Base-by-base conservation (phyloP, 2,329 filamentous ascomycete genomes). In the Spiromastix sp. region DNA sequence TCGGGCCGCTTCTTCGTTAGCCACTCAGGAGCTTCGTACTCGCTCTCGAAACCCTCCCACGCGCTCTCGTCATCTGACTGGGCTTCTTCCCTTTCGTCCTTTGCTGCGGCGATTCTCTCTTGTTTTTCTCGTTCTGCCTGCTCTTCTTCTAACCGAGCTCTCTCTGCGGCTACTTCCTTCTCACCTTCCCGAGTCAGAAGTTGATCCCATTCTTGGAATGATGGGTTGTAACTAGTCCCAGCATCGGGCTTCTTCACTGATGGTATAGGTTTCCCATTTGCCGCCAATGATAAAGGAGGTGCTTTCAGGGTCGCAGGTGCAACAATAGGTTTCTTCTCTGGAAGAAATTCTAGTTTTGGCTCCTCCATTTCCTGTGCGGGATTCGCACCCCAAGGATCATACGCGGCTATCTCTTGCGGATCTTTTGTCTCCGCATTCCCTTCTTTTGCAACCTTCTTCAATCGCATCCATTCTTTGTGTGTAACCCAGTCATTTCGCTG, bases 151-250 rank as follows among this genome's bases (percentile, higher is more conserved):
- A 89, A 59, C 4, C 86, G 79, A 56, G 81, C 77, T 55, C 77
- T 73, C 61, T 96, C 89, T 0, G 78, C 74, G 43, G 80, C 81
- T 2, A 95, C 67, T 10, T 81, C 87, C 60, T 83, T 85, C 37
- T 79, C 72, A 30, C 85, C 82, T 59, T 93, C 85, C 27, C 74
- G 68, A 13, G 73, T 70, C 29, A 94, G 65, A 11, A 89, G 74
- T 6, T 74, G 70, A 48, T 87, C 80, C 71, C 93, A 98, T 43
- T 94, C 86, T 43, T 77, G 72, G 48, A 93, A 93, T 4, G 75
- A 67, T 0, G 91, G 91, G 56, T 98, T 98, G 66, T 98, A 98
- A 49, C 85, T 93, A 58, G 80, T 85, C 40, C 85, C 86, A 11
- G 80, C 85, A 5, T 77, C 72, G 2, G 91, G 91, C 51, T 78